Base-by-base conservation (phyloP, 1,139 yeast genomes). In the Arxiozyma slooffiae region DNA sequence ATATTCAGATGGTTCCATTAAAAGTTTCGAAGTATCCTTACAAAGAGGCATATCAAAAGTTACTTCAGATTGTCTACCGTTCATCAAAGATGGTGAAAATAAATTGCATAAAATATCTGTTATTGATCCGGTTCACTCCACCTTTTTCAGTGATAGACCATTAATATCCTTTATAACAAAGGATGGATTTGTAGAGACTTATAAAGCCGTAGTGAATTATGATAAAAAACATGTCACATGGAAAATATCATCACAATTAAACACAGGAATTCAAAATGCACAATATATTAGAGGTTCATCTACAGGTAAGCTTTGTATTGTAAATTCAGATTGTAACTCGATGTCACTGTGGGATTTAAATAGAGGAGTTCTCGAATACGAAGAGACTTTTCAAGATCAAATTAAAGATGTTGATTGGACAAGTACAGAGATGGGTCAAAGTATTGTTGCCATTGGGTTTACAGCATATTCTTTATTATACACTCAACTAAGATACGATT, bases 401-500 rank as follows among this genome's bases (percentile, higher is more conserved):
- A 53, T 68, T 47, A 54, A 62, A 22, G 75, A 72, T 57, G 63
- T 71, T 45, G 75, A 72, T 67, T 90, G 97, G 97, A 85, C 95
- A 0, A 76, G 81, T 51, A 79, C 92, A 0, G 77, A 78, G 22
- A 77, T 63, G 59, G 81, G 75, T 9, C 92, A 85, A 67, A 85
- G 89, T 45, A 78, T 90, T 11, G 71, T 90, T 34, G 85, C 95
- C 0, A 81, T 89, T 37, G 96, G 96, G 0, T 89, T 87, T 59
- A 69, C 71, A 11, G 69, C 79, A 20, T 73, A 75, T 52, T 86
- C 85, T 1, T 65, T 82, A 5, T 68, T 88, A 16, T 88, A 83
- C 62, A 82, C 95, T 0, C 96, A 89, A 64, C 71, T 87, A 54
- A 76, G 97, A 51, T 88, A 85, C 64, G 97, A 90, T 61, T 90